Base-by-base conservation (phyloP, 805 yeast genomes). In the Torulaspora microellipsoides region DNA sequence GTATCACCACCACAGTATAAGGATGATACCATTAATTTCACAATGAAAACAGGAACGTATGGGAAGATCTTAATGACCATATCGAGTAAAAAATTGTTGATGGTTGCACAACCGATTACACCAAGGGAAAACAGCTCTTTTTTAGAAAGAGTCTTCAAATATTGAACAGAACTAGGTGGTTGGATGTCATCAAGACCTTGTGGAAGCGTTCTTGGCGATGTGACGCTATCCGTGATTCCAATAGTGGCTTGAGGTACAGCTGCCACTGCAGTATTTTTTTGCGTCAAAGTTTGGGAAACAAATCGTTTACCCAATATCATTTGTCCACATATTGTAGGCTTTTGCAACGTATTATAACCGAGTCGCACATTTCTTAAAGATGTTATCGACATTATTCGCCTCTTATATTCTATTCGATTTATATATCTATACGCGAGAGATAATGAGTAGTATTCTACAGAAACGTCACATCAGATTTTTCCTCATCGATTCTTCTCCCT, bases 1-100 rank as follows among this genome's bases (percentile, higher is more conserved):
- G 76, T 78, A 55, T 85, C 91, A 45, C 98, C 98, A 31, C 98
- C 98, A 61, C 95, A 84, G 68, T 91, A 90, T 48, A 86, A 74
- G 47, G 83, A 83, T 62, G 85, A 89, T 13, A 90, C 86, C 49
- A 88, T 71, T 32, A 77, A 66, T 65, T 81, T 85, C 49, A 90
- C 75, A 33, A 88, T 41, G 48, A 77, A 72, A 52, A 83, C 70
- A 15, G 98, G 98, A 10, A 83, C 76, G 51, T 74, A 78, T 2
- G 95, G 95, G 67, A 85, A 85, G 6, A 76, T 34, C 52, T 75
- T 80, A 55, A 83, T 81, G 38, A 80, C 82, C 7, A 76, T 44
- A 47, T 82, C 70, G 50, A 85, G 70, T 28, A 81, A 72, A 29
- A 81, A 73, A 55, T 80, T 81, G 61, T 80, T 80, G 28, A 81